Evolutionary conservation across 2,329 filamentous ascomycete genomes (phyloP).

Genomic region (Aspergillus bombycis): DNA sequence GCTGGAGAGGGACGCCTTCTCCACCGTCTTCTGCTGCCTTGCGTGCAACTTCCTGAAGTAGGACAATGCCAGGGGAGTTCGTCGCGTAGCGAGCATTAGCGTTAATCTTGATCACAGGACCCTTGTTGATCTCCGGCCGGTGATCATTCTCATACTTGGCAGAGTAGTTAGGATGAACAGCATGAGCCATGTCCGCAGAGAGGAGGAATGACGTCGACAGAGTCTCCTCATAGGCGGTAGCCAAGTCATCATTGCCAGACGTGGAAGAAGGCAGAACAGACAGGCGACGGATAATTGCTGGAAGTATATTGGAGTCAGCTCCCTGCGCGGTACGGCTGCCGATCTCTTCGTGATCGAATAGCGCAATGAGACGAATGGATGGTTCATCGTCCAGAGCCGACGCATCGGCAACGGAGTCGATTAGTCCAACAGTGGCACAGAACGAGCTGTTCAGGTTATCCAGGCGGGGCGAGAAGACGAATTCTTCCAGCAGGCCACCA

Average conservation of each 20-base stretch:
- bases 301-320: conserved; percentile 88
- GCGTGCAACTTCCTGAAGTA: conserved; percentile 83
- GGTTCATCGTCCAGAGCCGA: conserved; percentile 72
- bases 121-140: conserved; percentile 93
- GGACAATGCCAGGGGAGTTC: conserved; percentile 90
- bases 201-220: conserved; percentile 89
- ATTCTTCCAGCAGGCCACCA: conserved; percentile 87
- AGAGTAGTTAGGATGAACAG: conserved; percentile 91
- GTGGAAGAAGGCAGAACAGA: conserved; percentile 72
- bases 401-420: conserved; percentile 70
- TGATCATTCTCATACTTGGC: conserved; percentile 91
- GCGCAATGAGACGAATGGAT: conserved; percentile 85
- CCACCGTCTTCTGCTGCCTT: conserved; percentile 58
- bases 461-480: conserved; percentile 92
- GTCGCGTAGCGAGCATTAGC: conserved; percentile 97
- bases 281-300: conserved; percentile 81
- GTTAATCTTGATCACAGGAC: conserved; percentile 96
- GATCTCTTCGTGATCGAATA: conserved; percentile 98
- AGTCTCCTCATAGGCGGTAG: conserved; percentile 91
- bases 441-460: conserved; percentile 98
- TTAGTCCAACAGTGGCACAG: conserved; percentile 83
- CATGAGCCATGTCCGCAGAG: conserved; percentile 97
- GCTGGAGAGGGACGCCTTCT: conserved; percentile 80
- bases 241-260: conserved; percentile 61
- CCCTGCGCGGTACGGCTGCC: conserved; percentile 91